Base-by-base conservation (phyloP, 2,329 filamentous ascomycete species). In the Talaromyces albobiverticillius region DNA sequence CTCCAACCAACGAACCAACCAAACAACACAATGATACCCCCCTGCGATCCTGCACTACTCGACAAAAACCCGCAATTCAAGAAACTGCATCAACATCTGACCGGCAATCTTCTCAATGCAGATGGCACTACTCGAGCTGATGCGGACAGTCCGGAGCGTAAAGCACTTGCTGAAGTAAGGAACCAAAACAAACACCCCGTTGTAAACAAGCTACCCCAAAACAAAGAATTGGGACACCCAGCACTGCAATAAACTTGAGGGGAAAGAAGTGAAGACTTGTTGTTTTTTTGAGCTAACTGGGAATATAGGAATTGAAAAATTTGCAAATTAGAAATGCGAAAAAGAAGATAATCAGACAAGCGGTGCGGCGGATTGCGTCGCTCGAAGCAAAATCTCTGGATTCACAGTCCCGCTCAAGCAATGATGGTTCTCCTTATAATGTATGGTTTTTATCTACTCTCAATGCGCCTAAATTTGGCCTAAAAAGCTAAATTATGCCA, bases 11-110 rank as follows among this genome's bases (percentile, higher is more conserved):
- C 3, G 4, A 40, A 40, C 2, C 20, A 16, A 22, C 2, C 25
- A 18, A 16, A 31, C 50, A 51, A 45, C 47, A 63, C 51, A 46
- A 76, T 77, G 75, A 70, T 77, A 9, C 73, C 73, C 34, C 71
- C 72, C 43, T 71, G 71, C 42, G 68, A 75, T 38, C 67, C 68
- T 4, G 60, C 63, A 22, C 68, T 74, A 49, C 64, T 76, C 20
- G 65, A 68, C 25, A 63, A 65, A 6, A 76, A 76, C 50, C 71
- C 73, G 7, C 66, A 71, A 47, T 77, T 77, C 48, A 72, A 74
- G 56, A 66, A 63, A 41, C 59, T 76, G 8, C 72, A 76, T 57
- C 66, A 71, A 41, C 64, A 72, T 36, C 46, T 77, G 2, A 74
- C 71, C 2, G 66, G 60, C 1, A 61, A 64, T 8, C 41, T 75